These are phyloP conservation scores for Leptodontidium sp. DNA, from an alignment of 2,329 filamentous ascomycete genomes.

Conservation along the genomic window DNA sequence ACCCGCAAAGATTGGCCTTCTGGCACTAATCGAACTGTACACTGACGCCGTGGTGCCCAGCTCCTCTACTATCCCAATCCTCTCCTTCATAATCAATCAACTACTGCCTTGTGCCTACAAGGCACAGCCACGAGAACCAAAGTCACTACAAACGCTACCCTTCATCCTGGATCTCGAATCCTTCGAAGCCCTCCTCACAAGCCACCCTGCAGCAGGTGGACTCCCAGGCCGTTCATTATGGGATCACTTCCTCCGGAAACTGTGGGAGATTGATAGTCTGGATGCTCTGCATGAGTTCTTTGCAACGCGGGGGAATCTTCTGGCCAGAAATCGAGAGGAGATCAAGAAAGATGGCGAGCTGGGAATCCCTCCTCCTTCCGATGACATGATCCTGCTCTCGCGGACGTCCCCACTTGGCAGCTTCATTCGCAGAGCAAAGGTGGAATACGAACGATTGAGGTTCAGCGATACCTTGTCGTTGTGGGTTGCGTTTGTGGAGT, in stretches of 20 bases:
- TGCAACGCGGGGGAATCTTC: constrained; percentile 61
- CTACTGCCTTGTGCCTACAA: constrained; percentile 60
- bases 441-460: constrained; percentile 82
- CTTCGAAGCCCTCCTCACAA: constrained; percentile 65
- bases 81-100: constrained; percentile 81
- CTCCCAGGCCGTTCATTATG: constrained; percentile 84
- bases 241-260: constrained; percentile 80
- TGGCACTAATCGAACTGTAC: constrained; percentile 85
- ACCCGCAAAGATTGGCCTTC: constrained; percentile 85
- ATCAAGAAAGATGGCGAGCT: constrained; percentile 62
- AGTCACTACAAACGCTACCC: constrained; percentile 30
- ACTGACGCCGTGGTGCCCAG: constrained; percentile 73
- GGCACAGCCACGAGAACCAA: constrained; percentile 26
- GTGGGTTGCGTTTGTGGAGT: constrained; percentile 84
- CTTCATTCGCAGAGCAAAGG: constrained; percentile 77
- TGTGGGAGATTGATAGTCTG: constrained; percentile 86
- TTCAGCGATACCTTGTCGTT: constrained; percentile 82
- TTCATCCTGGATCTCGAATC: constrained; percentile 63
- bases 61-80: constrained; percentile 74
- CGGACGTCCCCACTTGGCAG: constrained; percentile 81
- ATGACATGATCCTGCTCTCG: constrained; percentile 67
- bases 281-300: constrained; percentile 84
- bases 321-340: constrained; percentile 70
- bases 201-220: constrained; percentile 60
- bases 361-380: constrained; percentile 56